Base-by-base conservation (phyloP, 768 basidiomycete genomes). In the Hydnomerulius pinastri region DNA sequence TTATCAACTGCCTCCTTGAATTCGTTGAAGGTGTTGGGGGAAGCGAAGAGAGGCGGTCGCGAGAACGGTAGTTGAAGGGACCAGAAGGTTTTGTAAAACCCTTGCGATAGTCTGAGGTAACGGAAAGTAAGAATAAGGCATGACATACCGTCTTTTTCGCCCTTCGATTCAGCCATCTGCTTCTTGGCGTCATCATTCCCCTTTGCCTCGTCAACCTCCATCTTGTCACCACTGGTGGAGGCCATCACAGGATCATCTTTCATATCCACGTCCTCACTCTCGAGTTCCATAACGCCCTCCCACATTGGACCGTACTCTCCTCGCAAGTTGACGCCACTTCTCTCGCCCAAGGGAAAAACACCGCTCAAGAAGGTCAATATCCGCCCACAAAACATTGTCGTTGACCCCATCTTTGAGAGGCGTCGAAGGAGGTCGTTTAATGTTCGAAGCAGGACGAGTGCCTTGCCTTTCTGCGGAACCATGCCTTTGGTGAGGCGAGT, bases 41-140 rank as follows among this genome's bases (percentile, higher is more conserved):
- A 69, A 10, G 80, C 76, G 61, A 95, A 93, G 9, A 83, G 56
- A 1, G 84, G 77, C 2, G 93, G 93, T 54, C 85, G 81, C 25
- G 90, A 92, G 70, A 96, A 95, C 5, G 82, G 84, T 4, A 86
- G 73, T 61, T 97, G 93, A 7, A 96, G 73, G 0, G 87, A 87
- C 93, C 93, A 96, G 73, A 96, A 95, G 0, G 82, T 89, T 51
- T 83, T 80, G 71, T 92, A 94, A 63, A 94, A 88, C 21, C 88
- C 90, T 85, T 57, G 38, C 47, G 29, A 44, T 25, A 48, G 37
- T 36, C 39, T 63, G 44, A 48, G 49, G 28, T 6, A 8, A n/a
- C 9, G 28, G 18, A 27, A 20, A 42, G 12, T 3, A 20, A 36
- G n/a, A 29, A 30, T 20, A 43, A 46, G 30, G 23, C 9, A 46